Conservation (phyloP, 2,329 filamentous ascomycete genomes). For the Ceratocystis cacaofunesta region DNA sequence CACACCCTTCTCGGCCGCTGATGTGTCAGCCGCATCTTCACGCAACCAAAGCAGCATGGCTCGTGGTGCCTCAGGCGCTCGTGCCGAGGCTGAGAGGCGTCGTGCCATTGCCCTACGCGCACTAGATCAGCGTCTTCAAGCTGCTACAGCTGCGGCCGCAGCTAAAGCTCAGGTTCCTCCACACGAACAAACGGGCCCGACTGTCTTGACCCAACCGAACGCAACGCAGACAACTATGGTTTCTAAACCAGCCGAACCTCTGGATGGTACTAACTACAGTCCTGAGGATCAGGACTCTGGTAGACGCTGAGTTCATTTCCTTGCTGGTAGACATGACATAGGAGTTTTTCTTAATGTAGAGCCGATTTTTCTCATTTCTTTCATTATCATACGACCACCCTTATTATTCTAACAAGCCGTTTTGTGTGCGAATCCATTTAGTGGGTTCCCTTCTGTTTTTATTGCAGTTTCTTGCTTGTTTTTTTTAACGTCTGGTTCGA, state of each 20-base stretch:
- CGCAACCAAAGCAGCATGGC: conserved; percentile 43
- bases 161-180: conserved; percentile 22
- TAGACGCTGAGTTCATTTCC: not conserved
- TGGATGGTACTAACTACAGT: conserved; percentile 57
- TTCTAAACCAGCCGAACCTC: conserved; percentile 37
- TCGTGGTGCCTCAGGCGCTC: conserved; percentile 48
- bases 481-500: not conserved
- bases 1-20: conserved; percentile 70
- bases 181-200: conserved; percentile 34
- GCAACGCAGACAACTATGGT: conserved; percentile 44
- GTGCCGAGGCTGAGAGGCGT: conserved; percentile 82
- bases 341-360: not conserved
- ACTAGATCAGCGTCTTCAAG: conserved; percentile 77
- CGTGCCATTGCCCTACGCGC: conserved; percentile 81
- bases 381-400: not conserved
- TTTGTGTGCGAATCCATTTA: not conserved
- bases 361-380: not conserved
- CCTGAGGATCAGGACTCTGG: conserved; percentile 39
- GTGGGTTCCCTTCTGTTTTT: not conserved
- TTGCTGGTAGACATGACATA: no score
- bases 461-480: not conserved
- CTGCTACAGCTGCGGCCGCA: conserved; percentile 46
- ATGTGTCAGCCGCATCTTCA: conserved; percentile 61
- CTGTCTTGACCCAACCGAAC: conserved; percentile 42
- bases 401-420: not conserved